Evolutionary conservation across 768 basidiomycete genomes (phyloP).

Genomic region (Auriscalpium orientale): DNA sequence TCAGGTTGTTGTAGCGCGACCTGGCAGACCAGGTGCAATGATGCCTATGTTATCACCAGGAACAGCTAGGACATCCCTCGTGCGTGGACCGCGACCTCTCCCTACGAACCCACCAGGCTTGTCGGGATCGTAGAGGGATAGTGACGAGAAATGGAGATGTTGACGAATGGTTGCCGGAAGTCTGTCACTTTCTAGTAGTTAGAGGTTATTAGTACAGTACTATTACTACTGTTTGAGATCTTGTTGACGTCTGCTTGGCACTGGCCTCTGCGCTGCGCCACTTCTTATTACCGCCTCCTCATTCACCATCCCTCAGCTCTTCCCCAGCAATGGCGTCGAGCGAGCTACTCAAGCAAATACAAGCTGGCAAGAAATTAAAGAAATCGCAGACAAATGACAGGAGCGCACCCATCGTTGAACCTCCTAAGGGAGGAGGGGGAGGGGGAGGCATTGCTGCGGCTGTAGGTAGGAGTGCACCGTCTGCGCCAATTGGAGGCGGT

Average conservation of each 20-base stretch:
- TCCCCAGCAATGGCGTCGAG: slow-evolving; percentile 56
- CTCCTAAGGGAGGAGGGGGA: slow-evolving; percentile 27
- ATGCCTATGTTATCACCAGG: too few relatives aligned
- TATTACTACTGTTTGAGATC: too few relatives aligned
- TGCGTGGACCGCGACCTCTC: too few relatives aligned
- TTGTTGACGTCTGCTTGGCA: neutral
- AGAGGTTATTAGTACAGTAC: too few relatives aligned
- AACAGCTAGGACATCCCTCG: too few relatives aligned
- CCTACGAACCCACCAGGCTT: too few relatives aligned
- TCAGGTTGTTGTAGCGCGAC: too few relatives aligned
- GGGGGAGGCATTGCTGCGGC: slow-evolving; percentile 15
- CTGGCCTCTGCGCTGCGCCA: neutral
- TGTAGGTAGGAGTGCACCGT: slow-evolving; percentile 6
- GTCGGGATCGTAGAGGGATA: too few relatives aligned
- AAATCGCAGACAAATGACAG: slow-evolving; percentile 80
- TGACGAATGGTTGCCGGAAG: too few relatives aligned
- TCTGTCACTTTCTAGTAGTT: too few relatives aligned
- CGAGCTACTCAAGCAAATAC: slow-evolving; percentile 75
- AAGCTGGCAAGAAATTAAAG: slow-evolving; percentile 74
- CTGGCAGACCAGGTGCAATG: too few relatives aligned
- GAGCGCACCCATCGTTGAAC: slow-evolving; percentile 58
- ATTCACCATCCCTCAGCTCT: neutral
- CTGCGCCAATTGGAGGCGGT: slow-evolving; percentile 32
- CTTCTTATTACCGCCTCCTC: neutral
- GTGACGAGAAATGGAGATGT: too few relatives aligned